Conservation (phyloP, 176 grass and related monocot species). For the Carex littledalei region DNA sequence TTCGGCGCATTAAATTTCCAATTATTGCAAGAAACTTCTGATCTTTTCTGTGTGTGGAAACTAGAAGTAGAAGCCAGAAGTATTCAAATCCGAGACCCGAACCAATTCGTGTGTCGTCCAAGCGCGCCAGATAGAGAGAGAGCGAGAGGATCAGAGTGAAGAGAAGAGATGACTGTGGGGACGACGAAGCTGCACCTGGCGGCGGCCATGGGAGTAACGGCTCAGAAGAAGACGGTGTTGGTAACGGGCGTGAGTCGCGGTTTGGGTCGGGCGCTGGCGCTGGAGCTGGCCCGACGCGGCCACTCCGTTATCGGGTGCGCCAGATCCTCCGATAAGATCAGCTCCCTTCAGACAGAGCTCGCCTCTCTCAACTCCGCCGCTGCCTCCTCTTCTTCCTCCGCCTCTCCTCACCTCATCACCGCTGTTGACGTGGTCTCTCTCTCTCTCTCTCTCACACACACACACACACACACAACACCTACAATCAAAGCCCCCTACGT, state of each 20-base stretch:
- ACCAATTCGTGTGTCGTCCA: background rate
- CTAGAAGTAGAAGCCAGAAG: background rate
- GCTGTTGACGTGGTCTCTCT: slow-evolving; percentile 54
- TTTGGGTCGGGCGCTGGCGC: slow-evolving; percentile 64
- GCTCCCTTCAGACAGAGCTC: slow-evolving; percentile 63
- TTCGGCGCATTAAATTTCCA: too few relatives aligned
- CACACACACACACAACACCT: background rate
- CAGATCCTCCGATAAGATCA: slow-evolving; percentile 66
- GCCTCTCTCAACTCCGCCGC: slow-evolving; percentile 25
- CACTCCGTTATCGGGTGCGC: slow-evolving; percentile 72
- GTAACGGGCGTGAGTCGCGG: slow-evolving; percentile 86
- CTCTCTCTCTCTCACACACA: background rate
- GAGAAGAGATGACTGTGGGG: slow-evolving; percentile 34
- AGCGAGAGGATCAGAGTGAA: background rate
- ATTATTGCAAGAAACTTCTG: too few relatives aligned
- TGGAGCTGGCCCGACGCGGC: slow-evolving; percentile 70
- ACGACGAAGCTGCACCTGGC: slow-evolving; percentile 22
- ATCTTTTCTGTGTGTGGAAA: too few relatives aligned
- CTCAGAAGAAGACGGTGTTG: slow-evolving; percentile 61
- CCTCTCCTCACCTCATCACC: slow-evolving; percentile 66
- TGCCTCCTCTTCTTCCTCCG: slow-evolving; percentile 10
- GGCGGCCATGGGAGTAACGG: slow-evolving; percentile 35
- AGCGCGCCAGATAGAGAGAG: background rate
- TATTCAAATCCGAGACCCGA: background rate
- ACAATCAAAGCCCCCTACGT: background rate